Conservation (phyloP, 768 basidiomycete genomes). For the Daedaleopsis sinensis region DNA sequence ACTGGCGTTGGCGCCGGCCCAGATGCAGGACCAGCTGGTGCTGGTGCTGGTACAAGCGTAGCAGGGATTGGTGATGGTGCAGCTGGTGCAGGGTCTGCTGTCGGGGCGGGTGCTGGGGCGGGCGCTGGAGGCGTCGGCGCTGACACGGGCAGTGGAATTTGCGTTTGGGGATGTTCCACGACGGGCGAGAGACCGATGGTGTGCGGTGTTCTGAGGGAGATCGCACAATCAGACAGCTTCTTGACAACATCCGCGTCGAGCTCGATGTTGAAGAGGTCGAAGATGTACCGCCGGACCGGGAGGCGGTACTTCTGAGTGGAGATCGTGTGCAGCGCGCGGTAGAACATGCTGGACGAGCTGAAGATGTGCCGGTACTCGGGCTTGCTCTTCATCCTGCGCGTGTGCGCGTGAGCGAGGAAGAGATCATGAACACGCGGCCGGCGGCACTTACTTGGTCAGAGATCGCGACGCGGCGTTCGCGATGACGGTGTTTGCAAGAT, state of each 20-base stretch:
- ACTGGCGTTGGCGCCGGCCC: too few species aligned
- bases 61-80: not conserved
- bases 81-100: too few species aligned
- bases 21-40: too few species aligned
- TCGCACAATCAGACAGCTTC: constrained; percentile 54
- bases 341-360: constrained; percentile 76
- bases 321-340: constrained; percentile 84
- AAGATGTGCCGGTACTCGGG: constrained; percentile 78
- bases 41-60: not conserved
- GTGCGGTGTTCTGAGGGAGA: constrained; percentile 38
- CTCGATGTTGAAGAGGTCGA: constrained; percentile 90
- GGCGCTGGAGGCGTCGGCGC: not conserved
- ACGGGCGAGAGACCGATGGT: not conserved
- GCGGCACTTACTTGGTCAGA: constrained; percentile 66
- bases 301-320: constrained; percentile 89
- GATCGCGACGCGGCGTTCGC: constrained; percentile 93
- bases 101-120: not conserved
- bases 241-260: constrained; percentile 64
- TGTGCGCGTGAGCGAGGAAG: constrained; percentile 4
- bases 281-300: constrained; percentile 88
- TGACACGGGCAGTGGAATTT: not conserved
- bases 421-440: not conserved
- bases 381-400: constrained; percentile 70
- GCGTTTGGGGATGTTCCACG: not conserved
- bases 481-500: constrained; percentile 93